Evolutionary conservation across 768 basidiomycete genomes (phyloP), one percentile per base, ranked within the genome.

Genomic region (Arthromyces matolae): DNA sequence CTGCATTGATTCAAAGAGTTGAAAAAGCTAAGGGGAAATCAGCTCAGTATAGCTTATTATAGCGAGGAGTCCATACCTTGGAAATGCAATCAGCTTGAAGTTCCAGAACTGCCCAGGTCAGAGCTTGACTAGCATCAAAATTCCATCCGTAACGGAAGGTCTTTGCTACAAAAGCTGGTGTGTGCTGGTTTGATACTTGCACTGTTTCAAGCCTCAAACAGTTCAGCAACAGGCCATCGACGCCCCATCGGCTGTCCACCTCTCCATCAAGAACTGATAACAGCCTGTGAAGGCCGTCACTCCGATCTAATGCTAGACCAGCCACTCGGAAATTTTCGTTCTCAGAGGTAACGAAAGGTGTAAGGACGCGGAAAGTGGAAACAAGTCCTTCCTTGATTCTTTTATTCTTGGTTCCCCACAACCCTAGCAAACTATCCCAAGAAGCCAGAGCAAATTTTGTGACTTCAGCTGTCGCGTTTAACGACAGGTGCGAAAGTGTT

Each of bases 341-440:
- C 28, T 64, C 66, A 25, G 72, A 67, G 0, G 75, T 75, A 40
- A 88, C 64, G 62, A 84, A 93, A 1, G 89, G 89, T 34, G 94
- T 78, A 3, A 96, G 70, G 12, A 75, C 70, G 14, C 80, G 79
- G 16, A 96, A 66, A 19, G 89, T 74, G n/a, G 84, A 75, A 23
- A 93, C 71, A 14, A 97, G 70, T 35, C 81, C 78, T 63, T 94
- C 93, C 61, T 93, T 93, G 55, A 87, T 69, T 7, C 72, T 64
- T 49, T 78, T 83, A 62, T 83, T 84, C 67, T 90, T 92, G 14
- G 86, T 86, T 2, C 75, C 73, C 92, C 92, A 96, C 20, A 95
- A 66, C 2, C 66, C 67, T 3, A 93, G 71, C 5, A 97, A 59
- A 2, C 64, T 64, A 37, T 80, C 67, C 83, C 93, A 90, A 1